Evolutionary conservation across 176 grass and related monocot species (phyloP), one percentile per base, ranked within the genome.

Genomic region (Oryza brachyantha): DNA sequence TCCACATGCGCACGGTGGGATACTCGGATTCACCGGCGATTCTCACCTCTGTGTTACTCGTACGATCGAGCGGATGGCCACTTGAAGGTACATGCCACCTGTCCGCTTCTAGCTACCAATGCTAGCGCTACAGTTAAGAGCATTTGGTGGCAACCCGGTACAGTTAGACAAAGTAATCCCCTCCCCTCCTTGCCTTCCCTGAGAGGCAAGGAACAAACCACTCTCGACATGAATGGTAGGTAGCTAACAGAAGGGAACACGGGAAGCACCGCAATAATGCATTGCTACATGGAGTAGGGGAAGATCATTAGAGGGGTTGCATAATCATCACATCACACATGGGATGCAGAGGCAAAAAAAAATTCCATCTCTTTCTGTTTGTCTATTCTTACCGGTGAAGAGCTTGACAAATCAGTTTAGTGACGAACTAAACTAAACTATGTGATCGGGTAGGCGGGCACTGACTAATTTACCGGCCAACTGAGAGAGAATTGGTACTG

Each of bases 181-280:
- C 80, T 83, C 74, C 41, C 4, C 24, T 14, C n/a, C n/a, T n/a
- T n/a, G 41, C 43, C 80, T 83, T 83, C 41, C 4, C 24, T 14
- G 31, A 1, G 42, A 57, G 70, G 70, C 29, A 66, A 74, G 45
- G 79, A 75, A 83, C 55, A 35, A 75, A 3, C 14, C n/a, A 13
- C 3, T 28, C 31, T 67, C 55, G 21, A 69, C 21, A 26, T 68
- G 36, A 12, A 13, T 22, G 2, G 34, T 27, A 50, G n/a, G 7
- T 52, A 10, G 22, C 61, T n/a, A n/a, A n/a, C n/a, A n/a, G n/a
- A n/a, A n/a, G n/a, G n/a, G n/a, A n/a, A 9, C 21, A 57, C 13
- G 45, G 45, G 3, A 57, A 57, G 52, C 17, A 57, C 1, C 5
- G 1, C 48, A 52, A 24, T n/a, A 57, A 57, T 57, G 21, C 21